Base-by-base conservation (phyloP, 306 rosid species). In the Alnus glutinosa region DNA sequence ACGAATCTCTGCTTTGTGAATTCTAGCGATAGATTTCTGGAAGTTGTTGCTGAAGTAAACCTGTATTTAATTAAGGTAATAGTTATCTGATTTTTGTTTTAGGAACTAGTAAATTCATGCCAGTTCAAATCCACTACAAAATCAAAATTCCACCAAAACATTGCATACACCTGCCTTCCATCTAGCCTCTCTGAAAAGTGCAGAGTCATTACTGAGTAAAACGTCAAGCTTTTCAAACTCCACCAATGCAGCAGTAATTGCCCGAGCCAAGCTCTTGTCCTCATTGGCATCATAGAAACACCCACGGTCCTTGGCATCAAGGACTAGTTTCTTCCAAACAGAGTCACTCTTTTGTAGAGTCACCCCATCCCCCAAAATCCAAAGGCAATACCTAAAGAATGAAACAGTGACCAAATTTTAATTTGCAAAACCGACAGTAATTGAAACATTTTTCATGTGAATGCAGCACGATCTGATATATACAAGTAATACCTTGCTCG, bases 281-380 rank as follows among this genome's bases (percentile, higher is more conserved):
- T 90, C 89, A 9, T 64, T 68, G n/a, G 87, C 90, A 63, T 83
- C 61, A 62, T 90, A 80, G 55, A 85, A 86, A 54, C 92, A 88
- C 0, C 30, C 6, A 2, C 90, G 85, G 49, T 51, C n/a, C 82
- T 76, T 77, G 7, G 94, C 89, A 83, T 88, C 85, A 55, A 67
- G 36, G 9, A 88, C 78, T 13, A 89, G 46, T 16, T 82, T 80
- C 36, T 14, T 78, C 91, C 93, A 89, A 2, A 87, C 81, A 55
- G 85, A 77, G 47, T 9, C 12, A 50, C 89, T 77, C 0, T 58
- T 39, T 2, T 46, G 11, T 37, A 90, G 80, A 57, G 94, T 90
- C 55, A 72, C 7, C 9, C 77, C 92, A 86, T 80, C 85, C 23
- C 94, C 94, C 76, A 86, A 30, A 75, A 88, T 81, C 90, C 92